These are phyloP conservation scores for Talinum fruticosum DNA, from an alignment of 148 eudicot species.

Conservation along the genomic window DNA sequence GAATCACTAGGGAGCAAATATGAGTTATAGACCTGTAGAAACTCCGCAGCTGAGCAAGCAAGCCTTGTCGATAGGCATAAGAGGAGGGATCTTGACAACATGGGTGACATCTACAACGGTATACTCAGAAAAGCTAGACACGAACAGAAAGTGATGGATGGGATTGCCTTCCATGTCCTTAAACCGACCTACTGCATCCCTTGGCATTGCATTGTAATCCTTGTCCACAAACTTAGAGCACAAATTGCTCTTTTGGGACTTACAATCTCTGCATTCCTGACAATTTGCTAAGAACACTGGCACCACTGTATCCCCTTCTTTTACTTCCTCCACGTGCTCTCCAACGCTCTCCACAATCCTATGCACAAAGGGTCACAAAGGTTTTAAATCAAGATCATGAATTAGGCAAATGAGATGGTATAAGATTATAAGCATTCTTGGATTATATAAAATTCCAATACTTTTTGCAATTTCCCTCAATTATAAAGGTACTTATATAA, in stretches of 20 bases:
- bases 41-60: conserved; percentile 67
- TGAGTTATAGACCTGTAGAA: conserved; percentile 35
- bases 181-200: conserved; percentile 46
- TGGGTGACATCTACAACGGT: conserved; percentile 52
- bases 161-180: conserved; percentile 40
- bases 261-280: conserved; percentile 61
- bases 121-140: conserved; percentile 58
- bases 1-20: background rate
- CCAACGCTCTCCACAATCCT: conserved; percentile 82
- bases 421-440: too few species aligned
- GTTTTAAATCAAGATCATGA: too few species aligned
- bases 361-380: too few species aligned
- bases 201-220: conserved; percentile 31
- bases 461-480: too few species aligned
- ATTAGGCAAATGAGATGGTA: too few species aligned
- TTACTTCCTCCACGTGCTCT: conserved; percentile 57
- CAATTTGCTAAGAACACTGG: conserved; percentile 57
- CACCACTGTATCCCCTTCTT: conserved; percentile 58
- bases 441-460: too few species aligned
- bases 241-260: conserved; percentile 38
- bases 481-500: too few species aligned
- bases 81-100: conserved; percentile 41
- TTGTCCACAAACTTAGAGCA: conserved; percentile 28
- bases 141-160: conserved; percentile 39
- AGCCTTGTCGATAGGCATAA: conserved; percentile 45